Percentiles rank a stretch among this genome's conserved stretches.
These are phyloP conservation scores for Fusarium devonianum DNA, from an alignment of 2,329 filamentous ascomycete genomes.

Conservation along the genomic window DNA sequence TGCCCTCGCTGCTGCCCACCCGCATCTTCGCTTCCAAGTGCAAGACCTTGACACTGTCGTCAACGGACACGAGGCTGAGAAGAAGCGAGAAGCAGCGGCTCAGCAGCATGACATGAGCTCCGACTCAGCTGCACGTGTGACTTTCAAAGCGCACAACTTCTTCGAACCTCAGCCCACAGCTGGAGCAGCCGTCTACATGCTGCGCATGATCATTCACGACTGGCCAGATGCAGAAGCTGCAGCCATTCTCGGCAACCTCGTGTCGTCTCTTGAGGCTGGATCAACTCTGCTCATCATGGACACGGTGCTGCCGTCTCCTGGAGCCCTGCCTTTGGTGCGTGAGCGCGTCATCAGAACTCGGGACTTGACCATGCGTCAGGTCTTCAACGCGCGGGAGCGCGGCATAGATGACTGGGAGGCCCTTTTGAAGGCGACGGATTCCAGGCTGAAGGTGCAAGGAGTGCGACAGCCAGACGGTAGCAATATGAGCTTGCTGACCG, in stretches of 20 bases:
- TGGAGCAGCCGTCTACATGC: not conserved
- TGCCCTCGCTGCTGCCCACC: not conserved
- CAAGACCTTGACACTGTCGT: conserved; percentile 4
- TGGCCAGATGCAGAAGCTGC: conserved; percentile 6
- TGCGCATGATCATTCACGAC: conserved; percentile 9
- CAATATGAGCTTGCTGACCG: conserved; percentile 7
- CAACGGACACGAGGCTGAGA: not conserved
- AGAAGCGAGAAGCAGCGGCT: not conserved
- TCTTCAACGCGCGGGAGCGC: conserved; percentile 6
- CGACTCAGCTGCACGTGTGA: not conserved
- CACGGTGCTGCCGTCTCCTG: conserved; percentile 6
- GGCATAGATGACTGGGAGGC: conserved; percentile 11
- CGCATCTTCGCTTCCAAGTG: conserved; percentile 3
- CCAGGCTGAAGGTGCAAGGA: not conserved
- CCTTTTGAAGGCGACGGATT: not conserved
- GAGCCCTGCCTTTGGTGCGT: not conserved
- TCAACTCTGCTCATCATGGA: conserved; percentile 12
- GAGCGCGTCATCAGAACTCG: conserved; percentile 5
- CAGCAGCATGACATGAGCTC: not conserved
- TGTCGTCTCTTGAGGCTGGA: not conserved
- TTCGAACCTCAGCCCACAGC: not conserved
- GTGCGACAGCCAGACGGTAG: conserved; percentile 2
- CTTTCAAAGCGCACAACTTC: not conserved
- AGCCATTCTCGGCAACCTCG: conserved; percentile 2
- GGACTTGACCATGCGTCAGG: conserved; percentile 11